A percentile compares a stretch with the other conserved stretches of the same genome.
These are phyloP conservation scores for Escallonia herrerae DNA, from an alignment of 129 eudicot species.

Conservation along the genomic window DNA sequence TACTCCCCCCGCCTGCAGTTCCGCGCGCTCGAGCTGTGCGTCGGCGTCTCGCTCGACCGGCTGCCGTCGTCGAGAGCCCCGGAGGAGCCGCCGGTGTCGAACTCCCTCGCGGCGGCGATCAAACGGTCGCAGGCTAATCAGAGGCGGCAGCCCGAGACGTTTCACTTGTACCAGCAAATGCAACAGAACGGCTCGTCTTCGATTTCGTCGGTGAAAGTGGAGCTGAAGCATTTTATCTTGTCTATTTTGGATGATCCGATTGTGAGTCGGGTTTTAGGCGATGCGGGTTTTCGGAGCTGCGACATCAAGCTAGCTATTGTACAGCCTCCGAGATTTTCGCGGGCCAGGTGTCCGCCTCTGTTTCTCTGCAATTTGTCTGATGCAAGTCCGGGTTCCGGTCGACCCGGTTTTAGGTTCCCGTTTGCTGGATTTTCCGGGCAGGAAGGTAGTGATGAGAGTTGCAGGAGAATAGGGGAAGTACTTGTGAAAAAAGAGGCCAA, in stretches of 20 bases:
- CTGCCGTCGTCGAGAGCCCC: constrained; percentile 16
- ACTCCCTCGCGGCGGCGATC: constrained; percentile 51
- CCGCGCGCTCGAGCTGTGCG: constrained; percentile 44
- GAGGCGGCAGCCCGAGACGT: constrained; percentile 35
- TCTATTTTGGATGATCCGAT: constrained; percentile 93
- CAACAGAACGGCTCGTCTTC: constrained; percentile 15
- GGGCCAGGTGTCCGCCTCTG: constrained; percentile 47
- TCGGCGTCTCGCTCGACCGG: constrained; percentile 40
- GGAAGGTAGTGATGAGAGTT: constrained; percentile 34
- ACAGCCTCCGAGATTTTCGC: constrained; percentile 43
- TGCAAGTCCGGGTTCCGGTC: constrained; percentile 8
- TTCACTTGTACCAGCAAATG: constrained; percentile 26
- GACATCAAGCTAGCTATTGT: constrained; percentile 67
- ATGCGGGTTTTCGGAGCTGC: constrained; percentile 82
- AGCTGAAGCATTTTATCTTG: constrained; percentile 60
- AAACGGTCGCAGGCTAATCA: constrained; percentile 43
- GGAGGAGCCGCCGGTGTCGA: constrained; percentile 44
- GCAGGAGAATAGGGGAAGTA: constrained; percentile 51
- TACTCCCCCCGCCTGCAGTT: constrained; percentile 39
- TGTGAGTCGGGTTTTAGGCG: constrained; percentile 88
- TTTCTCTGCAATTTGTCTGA: constrained; percentile 48
- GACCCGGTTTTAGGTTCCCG: constrained; percentile 43
- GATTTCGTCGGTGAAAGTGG: constrained; percentile 51
- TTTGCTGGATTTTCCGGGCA: constrained; percentile 28
- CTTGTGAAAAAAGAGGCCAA: constrained; percentile 28